These are phyloP conservation scores for Exsudoporus frostii DNA, from an alignment of 768 basidiomycete species.

Conservation along the genomic window DNA sequence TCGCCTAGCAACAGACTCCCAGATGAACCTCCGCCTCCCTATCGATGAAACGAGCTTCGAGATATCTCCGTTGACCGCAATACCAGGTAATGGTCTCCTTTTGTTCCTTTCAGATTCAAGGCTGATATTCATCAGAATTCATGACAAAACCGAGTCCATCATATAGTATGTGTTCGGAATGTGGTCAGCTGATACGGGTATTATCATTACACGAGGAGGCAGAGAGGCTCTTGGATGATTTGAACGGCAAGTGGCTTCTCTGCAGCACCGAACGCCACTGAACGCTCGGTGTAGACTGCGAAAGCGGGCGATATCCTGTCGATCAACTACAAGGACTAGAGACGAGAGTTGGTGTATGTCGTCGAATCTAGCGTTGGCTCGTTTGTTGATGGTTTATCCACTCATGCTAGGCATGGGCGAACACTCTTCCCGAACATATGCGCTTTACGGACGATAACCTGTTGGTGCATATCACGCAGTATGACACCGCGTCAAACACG, in stretches of 20 bases:
- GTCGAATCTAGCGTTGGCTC: background rate
- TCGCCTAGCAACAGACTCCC: constrained; percentile 37
- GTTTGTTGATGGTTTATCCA: constrained; percentile 7
- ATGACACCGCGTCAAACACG: constrained; percentile 73
- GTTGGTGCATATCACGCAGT: constrained; percentile 67
- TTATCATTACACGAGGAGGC: constrained; percentile 61
- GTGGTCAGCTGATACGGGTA: constrained; percentile 72
- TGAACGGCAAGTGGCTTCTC: constrained; percentile 41
- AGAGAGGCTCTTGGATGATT: constrained; percentile 51
- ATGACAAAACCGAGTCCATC: constrained; percentile 60
- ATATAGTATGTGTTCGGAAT: constrained; percentile 51
- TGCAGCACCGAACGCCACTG: constrained; percentile 6
- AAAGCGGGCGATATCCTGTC: constrained; percentile 29
- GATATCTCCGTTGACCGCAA: constrained; percentile 46
- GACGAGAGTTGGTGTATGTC: constrained; percentile 38
- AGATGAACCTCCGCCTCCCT: constrained; percentile 65
- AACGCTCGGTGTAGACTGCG: constrained; percentile 30
- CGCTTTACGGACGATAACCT: constrained; percentile 69
- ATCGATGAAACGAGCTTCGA: constrained; percentile 82
- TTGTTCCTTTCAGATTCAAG: background rate
- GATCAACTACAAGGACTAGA: constrained; percentile 41
- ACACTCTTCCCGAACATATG: constrained; percentile 66
- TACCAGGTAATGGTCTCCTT: constrained; percentile 27
- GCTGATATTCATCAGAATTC: constrained; percentile 50
- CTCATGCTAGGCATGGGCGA: constrained; percentile 54